phyloP scores from a whole-genome alignment of 768 basidiomycete genomes.

The Tephrocybe sp. region DNA sequence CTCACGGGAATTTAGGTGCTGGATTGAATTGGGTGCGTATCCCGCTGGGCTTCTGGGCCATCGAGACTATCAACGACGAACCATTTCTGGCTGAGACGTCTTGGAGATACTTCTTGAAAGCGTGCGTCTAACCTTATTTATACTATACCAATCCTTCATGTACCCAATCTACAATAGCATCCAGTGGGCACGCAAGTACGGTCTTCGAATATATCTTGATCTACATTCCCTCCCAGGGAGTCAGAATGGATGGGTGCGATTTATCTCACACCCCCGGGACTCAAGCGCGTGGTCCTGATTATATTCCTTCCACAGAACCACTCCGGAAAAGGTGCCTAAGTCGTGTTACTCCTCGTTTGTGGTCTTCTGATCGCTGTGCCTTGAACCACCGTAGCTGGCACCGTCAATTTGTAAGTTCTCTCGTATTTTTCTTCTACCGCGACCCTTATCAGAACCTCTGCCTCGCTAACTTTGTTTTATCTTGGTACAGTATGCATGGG shows the following conservation, averaged over 20 bases:
- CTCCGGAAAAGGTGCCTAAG: conserved; percentile 27
- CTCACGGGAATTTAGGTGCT: conserved; percentile 40
- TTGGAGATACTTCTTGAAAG: conserved; percentile 62
- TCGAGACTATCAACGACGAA: conserved; percentile 73
- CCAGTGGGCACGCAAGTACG: conserved; percentile 88
- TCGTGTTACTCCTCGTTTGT: background rate
- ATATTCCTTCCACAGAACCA: conserved; percentile 30
- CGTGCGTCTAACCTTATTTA: conserved; percentile 24
- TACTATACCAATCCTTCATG: conserved; percentile 9
- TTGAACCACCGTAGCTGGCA: conserved; percentile 8
- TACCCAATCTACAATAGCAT: conserved; percentile 46
- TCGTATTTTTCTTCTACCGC: background rate
- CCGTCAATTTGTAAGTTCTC: conserved; percentile 14
- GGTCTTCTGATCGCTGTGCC: background rate
- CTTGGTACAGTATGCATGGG: conserved; percentile 34
- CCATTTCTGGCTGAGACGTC: conserved; percentile 74
- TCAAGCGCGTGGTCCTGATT: too few relatives aligned
- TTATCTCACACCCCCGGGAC: too few relatives aligned
- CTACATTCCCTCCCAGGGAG: conserved; percentile 78
- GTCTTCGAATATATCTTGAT: conserved; percentile 81
- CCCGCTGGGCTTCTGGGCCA: conserved; percentile 85
- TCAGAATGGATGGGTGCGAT: conserved; percentile 56
- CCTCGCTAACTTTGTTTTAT: conserved; percentile 38
- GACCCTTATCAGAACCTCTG: conserved; percentile 38
- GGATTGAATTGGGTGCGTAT: conserved; percentile 85